Percentiles rank a stretch among this genome's conserved stretches.
These are phyloP conservation scores for Karstenula rhodostoma DNA, from an alignment of 2,329 filamentous ascomycete genomes.

Conservation along the genomic window DNA sequence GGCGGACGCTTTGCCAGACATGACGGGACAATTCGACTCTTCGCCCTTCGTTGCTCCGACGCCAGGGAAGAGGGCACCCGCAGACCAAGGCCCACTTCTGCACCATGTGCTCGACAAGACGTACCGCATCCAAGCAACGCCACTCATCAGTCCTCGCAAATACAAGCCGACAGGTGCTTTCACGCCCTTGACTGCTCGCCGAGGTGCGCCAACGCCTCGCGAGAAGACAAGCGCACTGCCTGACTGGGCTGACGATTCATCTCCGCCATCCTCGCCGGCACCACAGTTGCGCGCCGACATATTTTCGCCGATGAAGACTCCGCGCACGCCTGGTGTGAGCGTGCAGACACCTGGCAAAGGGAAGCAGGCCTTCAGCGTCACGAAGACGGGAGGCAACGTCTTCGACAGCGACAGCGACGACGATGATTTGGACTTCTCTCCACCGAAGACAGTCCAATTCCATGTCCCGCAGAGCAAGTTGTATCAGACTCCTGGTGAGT, in stretches of 20 bases:
- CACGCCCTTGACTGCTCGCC: slow-evolving; percentile 48
- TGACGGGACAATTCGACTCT: slow-evolving; percentile 53
- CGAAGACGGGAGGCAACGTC: slow-evolving; percentile 40
- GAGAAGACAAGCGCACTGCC: slow-evolving; percentile 33
- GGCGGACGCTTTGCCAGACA: slow-evolving; percentile 49
- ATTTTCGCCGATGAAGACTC: slow-evolving; percentile 76
- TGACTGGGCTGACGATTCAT: slow-evolving; percentile 53
- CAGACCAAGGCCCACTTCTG: slow-evolving; percentile 76
- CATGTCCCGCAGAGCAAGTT: slow-evolving; percentile 78
- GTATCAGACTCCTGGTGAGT: slow-evolving; percentile 78
- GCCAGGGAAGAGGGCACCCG: slow-evolving; percentile 36
- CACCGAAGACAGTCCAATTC: slow-evolving; percentile 93
- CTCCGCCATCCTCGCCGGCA: slow-evolving; percentile 66
- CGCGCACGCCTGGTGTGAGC: slow-evolving; percentile 80
- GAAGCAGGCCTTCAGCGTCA: slow-evolving; percentile 59
- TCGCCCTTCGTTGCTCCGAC: slow-evolving; percentile 61
- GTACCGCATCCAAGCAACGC: slow-evolving; percentile 92
- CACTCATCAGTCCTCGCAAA: slow-evolving; percentile 70
- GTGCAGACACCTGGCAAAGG: slow-evolving; percentile 73
- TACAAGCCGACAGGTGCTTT: slow-evolving; percentile 51
- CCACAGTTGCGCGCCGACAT: slow-evolving; percentile 86
- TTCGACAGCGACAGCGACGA: slow-evolving; percentile 81
- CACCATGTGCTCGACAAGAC: slow-evolving; percentile 95
- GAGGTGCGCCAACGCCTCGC: slow-evolving; percentile 34
- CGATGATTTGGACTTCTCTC: slow-evolving; percentile 70